Evolutionary conservation across 2,329 filamentous ascomycete genomes (phyloP).

Genomic region (Calonectria hongkongensis): DNA sequence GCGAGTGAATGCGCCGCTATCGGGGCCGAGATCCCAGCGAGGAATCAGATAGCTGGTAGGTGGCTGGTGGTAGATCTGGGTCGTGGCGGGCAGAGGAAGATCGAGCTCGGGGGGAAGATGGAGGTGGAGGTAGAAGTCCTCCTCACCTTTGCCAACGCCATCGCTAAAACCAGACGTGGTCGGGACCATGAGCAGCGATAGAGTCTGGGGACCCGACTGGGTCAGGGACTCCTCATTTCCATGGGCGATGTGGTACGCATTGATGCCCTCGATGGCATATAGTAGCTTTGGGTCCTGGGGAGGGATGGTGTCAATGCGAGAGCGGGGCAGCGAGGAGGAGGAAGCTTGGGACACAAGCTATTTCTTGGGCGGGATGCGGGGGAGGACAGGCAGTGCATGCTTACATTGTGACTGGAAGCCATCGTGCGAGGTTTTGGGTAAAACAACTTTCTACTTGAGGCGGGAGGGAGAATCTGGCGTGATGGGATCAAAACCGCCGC

Average conservation of each 20-base stretch:
- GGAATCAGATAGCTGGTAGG: conserved; percentile 95
- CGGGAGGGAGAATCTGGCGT: conserved; percentile 1
- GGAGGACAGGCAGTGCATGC: conserved; percentile 40
- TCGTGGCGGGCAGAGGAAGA: conserved; percentile 93
- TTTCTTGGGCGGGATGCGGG: background rate
- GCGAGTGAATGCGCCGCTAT: conserved; percentile 91
- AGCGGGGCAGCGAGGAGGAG: conserved; percentile 17
- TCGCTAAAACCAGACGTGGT: conserved; percentile 84
- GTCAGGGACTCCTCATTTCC: conserved; percentile 90
- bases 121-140: conserved; percentile 98
- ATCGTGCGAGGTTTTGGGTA: conserved; percentile 45
- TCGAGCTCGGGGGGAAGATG: conserved; percentile 96
- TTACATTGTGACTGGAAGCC: conserved; percentile 59
- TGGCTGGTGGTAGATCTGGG: conserved; percentile 97
- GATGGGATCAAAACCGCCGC: conserved; percentile 29
- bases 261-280: conserved; percentile 87
- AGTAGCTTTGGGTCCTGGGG: conserved; percentile 77
- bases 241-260: conserved; percentile 92
- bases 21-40: conserved; percentile 92
- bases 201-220: conserved; percentile 88
- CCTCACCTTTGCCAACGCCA: conserved; percentile 78
- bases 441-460: background rate
- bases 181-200: conserved; percentile 96
- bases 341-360: conserved; percentile 40
- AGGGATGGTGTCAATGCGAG: conserved; percentile 39